phyloP scores from a whole-genome alignment of 176 grass and related monocot species.

The Oryza meridionalis region DNA sequence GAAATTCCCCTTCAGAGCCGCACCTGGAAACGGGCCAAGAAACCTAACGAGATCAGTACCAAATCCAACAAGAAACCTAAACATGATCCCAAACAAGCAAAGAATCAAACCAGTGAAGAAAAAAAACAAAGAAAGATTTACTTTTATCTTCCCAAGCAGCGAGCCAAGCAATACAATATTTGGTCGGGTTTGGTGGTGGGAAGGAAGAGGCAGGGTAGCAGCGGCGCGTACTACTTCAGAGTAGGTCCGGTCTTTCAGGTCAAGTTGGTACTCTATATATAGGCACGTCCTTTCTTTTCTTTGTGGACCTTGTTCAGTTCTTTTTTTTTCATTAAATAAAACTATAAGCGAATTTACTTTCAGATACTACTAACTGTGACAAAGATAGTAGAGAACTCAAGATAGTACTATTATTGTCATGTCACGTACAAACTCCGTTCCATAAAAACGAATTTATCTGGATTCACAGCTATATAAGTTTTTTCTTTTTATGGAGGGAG shows the following conservation, averaged over 20 bases:
- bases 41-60: neutral
- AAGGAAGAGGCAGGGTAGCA: neutral
- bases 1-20: conserved; percentile 12
- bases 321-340: neutral
- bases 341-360: neutral
- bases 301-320: neutral
- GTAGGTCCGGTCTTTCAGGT: neutral
- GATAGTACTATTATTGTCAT: too few relatives aligned
- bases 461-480: too few relatives aligned
- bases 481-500: too few relatives aligned
- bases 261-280: conserved; percentile 14
- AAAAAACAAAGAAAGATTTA: conserved; percentile 14
- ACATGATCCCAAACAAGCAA: neutral
- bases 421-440: too few relatives aligned
- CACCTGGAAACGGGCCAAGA: conserved; percentile 31
- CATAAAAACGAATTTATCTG: too few relatives aligned
- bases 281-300: neutral
- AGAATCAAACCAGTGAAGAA: conserved; percentile 9
- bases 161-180: neutral
- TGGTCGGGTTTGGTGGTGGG: neutral
- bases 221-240: neutral
- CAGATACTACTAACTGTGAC: neutral
- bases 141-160: conserved; percentile 34
- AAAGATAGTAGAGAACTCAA: neutral
- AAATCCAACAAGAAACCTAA: conserved; percentile 5